These are phyloP conservation scores for Tricholoma sp. DNA, from an alignment of 768 basidiomycete species.

Conservation along the genomic window DNA sequence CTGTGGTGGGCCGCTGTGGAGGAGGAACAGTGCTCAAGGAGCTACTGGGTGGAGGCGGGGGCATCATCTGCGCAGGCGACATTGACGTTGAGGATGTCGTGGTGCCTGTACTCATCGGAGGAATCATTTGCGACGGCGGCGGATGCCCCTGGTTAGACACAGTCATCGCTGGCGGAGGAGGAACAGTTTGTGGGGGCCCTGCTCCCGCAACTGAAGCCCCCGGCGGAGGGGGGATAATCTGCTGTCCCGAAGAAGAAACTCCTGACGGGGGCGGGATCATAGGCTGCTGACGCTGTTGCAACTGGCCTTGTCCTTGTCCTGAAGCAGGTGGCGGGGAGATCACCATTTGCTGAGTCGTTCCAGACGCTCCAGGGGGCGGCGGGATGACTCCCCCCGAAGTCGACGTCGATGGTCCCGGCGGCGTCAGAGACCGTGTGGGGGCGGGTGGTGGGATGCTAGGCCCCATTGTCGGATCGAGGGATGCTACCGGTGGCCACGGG, in stretches of 20 bases:
- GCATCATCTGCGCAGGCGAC: not conserved
- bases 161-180: not conserved
- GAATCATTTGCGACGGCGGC: slow-evolving; percentile 16
- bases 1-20: not conserved
- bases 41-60: not conserved
- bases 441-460: slow-evolving; percentile 31
- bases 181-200: not conserved
- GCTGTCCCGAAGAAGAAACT: slow-evolving; percentile 10
- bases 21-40: not conserved
- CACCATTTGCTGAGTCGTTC: not conserved
- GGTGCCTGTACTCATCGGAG: not conserved
- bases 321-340: slow-evolving; percentile 2
- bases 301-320: slow-evolving; percentile 11
- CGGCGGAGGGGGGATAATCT: not conserved
- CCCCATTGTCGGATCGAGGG: slow-evolving; percentile 28
- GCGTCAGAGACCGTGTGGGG: slow-evolving; percentile 13
- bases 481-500: slow-evolving; percentile 26
- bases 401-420: not conserved
- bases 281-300: slow-evolving; percentile 8
- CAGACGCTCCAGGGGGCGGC: not conserved
- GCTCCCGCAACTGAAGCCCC: not conserved
- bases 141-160: slow-evolving; percentile 13
- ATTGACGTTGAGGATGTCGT: not conserved
- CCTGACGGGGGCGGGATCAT: slow-evolving; percentile 16
- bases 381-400: not conserved